Evolutionary conservation across 2,329 filamentous ascomycete species (phyloP), one percentile per base, ranked within the genome.

Genomic region (Diaporthe amygdali): DNA sequence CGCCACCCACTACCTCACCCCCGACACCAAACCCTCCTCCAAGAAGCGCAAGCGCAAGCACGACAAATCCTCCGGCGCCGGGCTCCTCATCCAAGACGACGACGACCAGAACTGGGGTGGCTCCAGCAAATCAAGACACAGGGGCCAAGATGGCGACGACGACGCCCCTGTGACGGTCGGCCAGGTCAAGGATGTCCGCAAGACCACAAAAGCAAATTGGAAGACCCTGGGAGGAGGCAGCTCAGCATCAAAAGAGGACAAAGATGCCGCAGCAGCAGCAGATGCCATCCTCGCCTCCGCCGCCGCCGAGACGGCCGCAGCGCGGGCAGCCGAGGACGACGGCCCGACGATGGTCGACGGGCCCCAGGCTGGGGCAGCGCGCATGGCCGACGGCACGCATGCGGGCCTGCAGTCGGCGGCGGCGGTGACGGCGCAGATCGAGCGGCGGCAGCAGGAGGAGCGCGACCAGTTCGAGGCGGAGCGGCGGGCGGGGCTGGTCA

Each of bases 371-470:
- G 75, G 77, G 1, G 77, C 75, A 0, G 78, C 77, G 0, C 81
- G n/a, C 75, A 97, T 98, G 94, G 93, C 94, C 72, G 94, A 95
- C 74, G 96, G 96, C 22, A 95, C 94, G 2, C 90, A 93, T 77
- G 95, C 95, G 0, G 96, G 96, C 1, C 84, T 99, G 17, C 96
- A 99, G 81, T 94, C 90, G 2, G 95, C 94, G 0, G 91, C 90
- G 1, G 88, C 96, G 46, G 94, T 98, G 25, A 91, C 91, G 0
- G 90, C 89, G 9, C 91, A 93, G 75, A 84, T 93, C 6, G 85
- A 89, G 76, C 88, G 89, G 78, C 90, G 93, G 20, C 78, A 77
- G 10, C 72, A 75, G 56, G 75, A 80, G 71, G 79, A 81, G 72
- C 76, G 76, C 9, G 75, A 74, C 30, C 79, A 80, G 71, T 79